Base-by-base conservation (phyloP, 768 basidiomycete species). In the Rhodotorula sphaerocarpa region DNA sequence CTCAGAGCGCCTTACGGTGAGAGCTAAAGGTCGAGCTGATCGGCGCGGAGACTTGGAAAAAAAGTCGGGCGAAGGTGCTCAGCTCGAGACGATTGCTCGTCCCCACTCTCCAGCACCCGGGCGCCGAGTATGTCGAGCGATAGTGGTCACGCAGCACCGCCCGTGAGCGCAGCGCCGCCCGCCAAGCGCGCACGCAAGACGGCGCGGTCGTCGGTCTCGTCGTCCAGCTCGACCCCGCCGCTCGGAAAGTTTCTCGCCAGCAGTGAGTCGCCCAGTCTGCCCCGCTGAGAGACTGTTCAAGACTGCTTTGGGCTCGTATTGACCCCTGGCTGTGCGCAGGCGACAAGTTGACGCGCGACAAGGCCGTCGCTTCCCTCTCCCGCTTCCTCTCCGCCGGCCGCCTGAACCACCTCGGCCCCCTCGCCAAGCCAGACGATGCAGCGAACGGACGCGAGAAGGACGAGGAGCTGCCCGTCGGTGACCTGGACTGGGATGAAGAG, bases 221-320 rank as follows among this genome's bases (percentile, higher is more conserved):
- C 25, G 11, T 53, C 41, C 34, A 39, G 47, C 44, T 41, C 50
- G 3, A 74, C 78, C 27, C 82, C 83, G 60, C 90, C 91, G 2
- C 76, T 95, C 34, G 91, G 84, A 60, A 95, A 95, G 77, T 86
- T 87, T 73, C 83, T 97, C 48, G 91, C 90, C 25, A 90, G 90
- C 30, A 90, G 87, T 74, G 51, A 25, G 63, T 42, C n/a, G n/a
- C n/a, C 41, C 28, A 9, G 2, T 31, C 30, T 11, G 1, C 30
- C 18, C 12, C 48, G 20, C 23, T 50, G 33, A 41, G 3, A 30
- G 16, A 21, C 3, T 14, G 27, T 21, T 39, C 50, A 50, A 45
- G 25, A 4, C 21, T 25, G 45, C 50, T 12, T 41, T 27, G 44
- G 54, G 16, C n/a, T 36, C 30, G 12, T 21, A 21, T 43, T 33